phyloP scores from a whole-genome alignment of 163 green algal genomes.

The Chloromonas sp. region DNA sequence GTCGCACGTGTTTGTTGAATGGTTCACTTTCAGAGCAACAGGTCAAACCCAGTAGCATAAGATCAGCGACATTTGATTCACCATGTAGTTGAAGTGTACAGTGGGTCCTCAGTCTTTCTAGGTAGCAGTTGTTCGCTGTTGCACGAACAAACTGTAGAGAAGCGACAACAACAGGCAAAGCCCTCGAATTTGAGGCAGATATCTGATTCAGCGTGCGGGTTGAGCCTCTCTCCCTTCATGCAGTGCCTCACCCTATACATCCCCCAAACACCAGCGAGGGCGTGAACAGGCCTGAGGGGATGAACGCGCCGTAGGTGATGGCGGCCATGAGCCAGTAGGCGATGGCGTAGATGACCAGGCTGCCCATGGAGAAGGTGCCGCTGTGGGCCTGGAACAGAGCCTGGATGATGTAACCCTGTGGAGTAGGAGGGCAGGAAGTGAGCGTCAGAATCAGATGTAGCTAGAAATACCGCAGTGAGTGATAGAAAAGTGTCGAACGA shows the following conservation, averaged over 20 bases:
- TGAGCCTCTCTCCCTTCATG: no score
- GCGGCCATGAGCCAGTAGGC: constrained; percentile 47
- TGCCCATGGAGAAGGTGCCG: constrained; percentile 37
- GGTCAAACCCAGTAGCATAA: no score
- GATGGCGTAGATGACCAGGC: constrained; percentile 37
- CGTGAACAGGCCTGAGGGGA: constrained; percentile 57
- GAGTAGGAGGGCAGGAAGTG: background rate
- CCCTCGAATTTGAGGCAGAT: no score
- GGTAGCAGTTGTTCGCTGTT: no score
- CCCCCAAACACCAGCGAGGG: constrained; percentile 51
- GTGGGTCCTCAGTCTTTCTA: background rate
- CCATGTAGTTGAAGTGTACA: background rate
- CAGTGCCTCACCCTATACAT: constrained; percentile 30
- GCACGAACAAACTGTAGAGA: no score
- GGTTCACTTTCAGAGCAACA: no score
- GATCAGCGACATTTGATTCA: no score
- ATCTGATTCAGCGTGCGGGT: no score
- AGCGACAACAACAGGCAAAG: no score
- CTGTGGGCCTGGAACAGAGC: constrained; percentile 37
- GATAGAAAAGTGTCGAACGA: no score
- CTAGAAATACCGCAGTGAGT: no score
- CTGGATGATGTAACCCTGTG: constrained; percentile 41
- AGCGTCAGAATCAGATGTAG: background rate
- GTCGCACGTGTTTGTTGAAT: no score
- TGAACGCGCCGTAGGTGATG: constrained; percentile 46